Conservation (phyloP, 2,329 filamentous ascomycete genomes). For the Sporothrix protearum region DNA sequence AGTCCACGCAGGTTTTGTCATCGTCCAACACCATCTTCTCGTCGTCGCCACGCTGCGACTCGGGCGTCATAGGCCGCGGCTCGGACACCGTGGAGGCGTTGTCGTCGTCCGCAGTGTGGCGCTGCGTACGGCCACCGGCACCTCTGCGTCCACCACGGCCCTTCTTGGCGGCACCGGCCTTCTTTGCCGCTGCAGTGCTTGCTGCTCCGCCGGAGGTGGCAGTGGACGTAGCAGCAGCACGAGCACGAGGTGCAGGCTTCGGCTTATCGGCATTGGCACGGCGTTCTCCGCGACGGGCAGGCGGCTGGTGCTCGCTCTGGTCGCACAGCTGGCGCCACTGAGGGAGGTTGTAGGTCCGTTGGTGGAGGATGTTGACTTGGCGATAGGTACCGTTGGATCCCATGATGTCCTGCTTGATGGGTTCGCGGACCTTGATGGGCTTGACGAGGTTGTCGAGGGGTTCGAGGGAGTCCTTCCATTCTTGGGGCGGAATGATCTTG, state of each 20-base stretch:
- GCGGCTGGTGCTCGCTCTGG: constrained; percentile 92
- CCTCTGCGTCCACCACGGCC: constrained; percentile 35
- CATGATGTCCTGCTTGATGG: constrained; percentile 97
- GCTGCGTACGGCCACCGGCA: constrained; percentile 36
- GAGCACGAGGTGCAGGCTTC: constrained; percentile 42
- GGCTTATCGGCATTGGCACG: constrained; percentile 59
- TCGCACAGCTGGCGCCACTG: constrained; percentile 94
- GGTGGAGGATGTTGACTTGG: constrained; percentile 94
- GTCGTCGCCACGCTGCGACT: constrained; percentile 43
- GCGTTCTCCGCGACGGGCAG: constrained; percentile 80
- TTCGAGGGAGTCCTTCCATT: constrained; percentile 84
- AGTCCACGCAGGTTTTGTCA: constrained; percentile 26
- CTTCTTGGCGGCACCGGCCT: constrained; percentile 28
- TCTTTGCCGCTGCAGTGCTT: constrained; percentile 26
- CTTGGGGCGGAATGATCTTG: constrained; percentile 87
- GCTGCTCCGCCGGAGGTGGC: constrained; percentile 9
- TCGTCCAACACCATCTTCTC: constrained; percentile 31
- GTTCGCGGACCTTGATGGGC: constrained; percentile 88
- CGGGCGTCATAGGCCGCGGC: constrained; percentile 56
- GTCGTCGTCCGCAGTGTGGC: constrained; percentile 40
- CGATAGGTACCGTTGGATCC: constrained; percentile 93
- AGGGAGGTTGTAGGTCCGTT: constrained; percentile 90
- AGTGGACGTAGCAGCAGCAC: constrained; percentile 35
- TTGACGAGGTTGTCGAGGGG: constrained; percentile 82
- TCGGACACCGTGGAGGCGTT: constrained; percentile 39